Conservation (phyloP, 345 rosid species). For the Abelmoschus esculentus region DNA sequence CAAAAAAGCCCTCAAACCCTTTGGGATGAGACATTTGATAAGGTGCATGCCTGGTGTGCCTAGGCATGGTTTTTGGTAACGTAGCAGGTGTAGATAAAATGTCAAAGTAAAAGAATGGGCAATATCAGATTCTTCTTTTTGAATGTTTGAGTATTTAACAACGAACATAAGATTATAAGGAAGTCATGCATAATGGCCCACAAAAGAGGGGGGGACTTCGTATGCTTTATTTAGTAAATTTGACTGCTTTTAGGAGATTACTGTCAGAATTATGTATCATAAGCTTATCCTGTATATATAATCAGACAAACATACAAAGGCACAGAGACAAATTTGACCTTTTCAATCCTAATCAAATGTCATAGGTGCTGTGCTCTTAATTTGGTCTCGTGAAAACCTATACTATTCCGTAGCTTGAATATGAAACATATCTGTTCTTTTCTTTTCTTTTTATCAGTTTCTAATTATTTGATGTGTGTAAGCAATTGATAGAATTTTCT, state of each 20-base stretch:
- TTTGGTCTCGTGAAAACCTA: neutral
- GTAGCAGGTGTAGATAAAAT: neutral
- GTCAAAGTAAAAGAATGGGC: neutral
- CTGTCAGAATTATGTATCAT: neutral
- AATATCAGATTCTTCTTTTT: neutral
- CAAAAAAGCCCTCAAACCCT: neutral
- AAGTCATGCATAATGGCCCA: neutral
- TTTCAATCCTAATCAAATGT: neutral
- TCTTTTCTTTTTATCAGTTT: neutral
- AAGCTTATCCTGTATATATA: neutral
- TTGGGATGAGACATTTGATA: neutral
- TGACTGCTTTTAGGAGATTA: neutral
- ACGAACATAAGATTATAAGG: neutral
- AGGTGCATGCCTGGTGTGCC: neutral
- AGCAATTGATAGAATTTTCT: neutral
- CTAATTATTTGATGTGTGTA: neutral
- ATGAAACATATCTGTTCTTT: neutral
- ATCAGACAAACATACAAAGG: too few relatives aligned
- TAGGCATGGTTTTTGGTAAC: neutral
- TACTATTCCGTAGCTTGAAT: neutral
- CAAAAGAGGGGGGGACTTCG: neutral
- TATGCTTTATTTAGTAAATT: neutral
- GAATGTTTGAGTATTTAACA: neutral
- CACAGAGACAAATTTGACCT: too few relatives aligned
- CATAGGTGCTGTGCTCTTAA: neutral